A percentile compares a stretch with the other conserved stretches of the same genome.
These are phyloP conservation scores for Cruciata laevipes DNA, from an alignment of 257 asterid species.

Conservation along the genomic window DNA sequence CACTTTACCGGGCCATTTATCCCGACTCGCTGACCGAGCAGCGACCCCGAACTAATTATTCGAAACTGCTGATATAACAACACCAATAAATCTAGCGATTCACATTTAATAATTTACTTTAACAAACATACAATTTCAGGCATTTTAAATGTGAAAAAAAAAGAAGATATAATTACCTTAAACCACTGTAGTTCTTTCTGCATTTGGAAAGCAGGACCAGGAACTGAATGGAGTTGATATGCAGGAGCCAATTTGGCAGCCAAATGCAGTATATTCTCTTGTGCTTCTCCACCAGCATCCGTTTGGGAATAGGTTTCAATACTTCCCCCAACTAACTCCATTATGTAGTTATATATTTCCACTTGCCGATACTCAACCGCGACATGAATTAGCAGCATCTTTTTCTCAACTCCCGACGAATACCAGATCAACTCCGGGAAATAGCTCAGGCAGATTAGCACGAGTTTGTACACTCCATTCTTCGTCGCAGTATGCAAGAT, in stretches of 20 bases:
- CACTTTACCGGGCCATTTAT: too few species aligned
- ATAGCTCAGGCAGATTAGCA: background rate
- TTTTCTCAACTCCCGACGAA: background rate
- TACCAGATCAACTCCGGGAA: background rate
- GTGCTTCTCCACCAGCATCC: background rate
- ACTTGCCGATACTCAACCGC: background rate
- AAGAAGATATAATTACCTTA: constrained; percentile 6
- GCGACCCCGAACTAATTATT: too few species aligned
- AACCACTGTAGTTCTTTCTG: constrained; percentile 17
- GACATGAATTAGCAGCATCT: background rate
- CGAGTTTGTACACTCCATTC: background rate
- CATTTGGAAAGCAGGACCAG: constrained; percentile 14
- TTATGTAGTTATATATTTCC: background rate
- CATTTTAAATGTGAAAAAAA: too few species aligned
- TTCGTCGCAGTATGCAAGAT: background rate
- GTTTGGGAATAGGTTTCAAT: background rate
- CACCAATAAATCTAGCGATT: background rate
- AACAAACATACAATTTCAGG: too few species aligned
- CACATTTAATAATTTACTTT: too few species aligned
- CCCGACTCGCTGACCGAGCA: too few species aligned
- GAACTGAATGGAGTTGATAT: background rate
- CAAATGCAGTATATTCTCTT: constrained; percentile 14
- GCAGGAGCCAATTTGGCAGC: constrained; percentile 13
- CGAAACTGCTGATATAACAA: too few species aligned
- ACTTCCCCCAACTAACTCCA: background rate